phyloP scores from a whole-genome alignment of 257 asterid genomes.

The Ilex asprella region DNA sequence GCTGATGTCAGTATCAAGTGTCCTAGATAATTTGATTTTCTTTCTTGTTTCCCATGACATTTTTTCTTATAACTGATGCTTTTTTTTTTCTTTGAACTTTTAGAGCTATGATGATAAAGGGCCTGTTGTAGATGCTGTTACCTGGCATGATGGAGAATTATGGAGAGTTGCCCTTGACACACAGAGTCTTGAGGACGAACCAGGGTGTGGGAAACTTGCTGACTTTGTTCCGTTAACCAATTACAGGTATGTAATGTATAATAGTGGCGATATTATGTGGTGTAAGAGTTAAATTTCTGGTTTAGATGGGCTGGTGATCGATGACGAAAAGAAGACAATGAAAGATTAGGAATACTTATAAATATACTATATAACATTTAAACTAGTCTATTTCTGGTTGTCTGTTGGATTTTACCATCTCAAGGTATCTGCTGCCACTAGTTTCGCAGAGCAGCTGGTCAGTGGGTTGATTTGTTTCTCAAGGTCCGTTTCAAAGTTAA shows the following conservation, averaged over 20 bases:
- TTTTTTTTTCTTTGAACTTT: background rate
- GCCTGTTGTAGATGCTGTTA: conserved; percentile 93
- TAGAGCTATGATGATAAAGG: conserved; percentile 95
- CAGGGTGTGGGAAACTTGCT: conserved; percentile 79
- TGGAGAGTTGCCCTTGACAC: conserved; percentile 99
- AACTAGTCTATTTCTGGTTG: too few species aligned
- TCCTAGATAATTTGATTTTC: conserved; percentile 6
- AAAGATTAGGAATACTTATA: too few species aligned
- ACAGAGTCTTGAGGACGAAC: conserved; percentile 71
- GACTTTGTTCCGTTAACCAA: conserved; percentile 85
- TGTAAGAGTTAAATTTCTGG: too few species aligned
- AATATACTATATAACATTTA: too few species aligned
- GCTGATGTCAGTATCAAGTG: conserved; percentile 49
- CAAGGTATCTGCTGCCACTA: background rate
- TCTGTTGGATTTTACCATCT: background rate
- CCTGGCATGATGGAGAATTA: conserved; percentile 93
- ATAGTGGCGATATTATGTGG: background rate
- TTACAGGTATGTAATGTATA: conserved; percentile 52
- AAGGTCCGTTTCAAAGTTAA: too few species aligned
- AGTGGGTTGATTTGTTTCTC: background rate
- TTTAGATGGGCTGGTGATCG: too few species aligned
- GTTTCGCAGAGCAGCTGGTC: background rate
- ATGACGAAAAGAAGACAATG: too few species aligned
- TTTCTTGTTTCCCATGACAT: conserved; percentile 13
- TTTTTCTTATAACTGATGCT: conserved; percentile 17